phyloP scores from a whole-genome alignment of 257 asterid species.

The Fraxinus excelsior region DNA sequence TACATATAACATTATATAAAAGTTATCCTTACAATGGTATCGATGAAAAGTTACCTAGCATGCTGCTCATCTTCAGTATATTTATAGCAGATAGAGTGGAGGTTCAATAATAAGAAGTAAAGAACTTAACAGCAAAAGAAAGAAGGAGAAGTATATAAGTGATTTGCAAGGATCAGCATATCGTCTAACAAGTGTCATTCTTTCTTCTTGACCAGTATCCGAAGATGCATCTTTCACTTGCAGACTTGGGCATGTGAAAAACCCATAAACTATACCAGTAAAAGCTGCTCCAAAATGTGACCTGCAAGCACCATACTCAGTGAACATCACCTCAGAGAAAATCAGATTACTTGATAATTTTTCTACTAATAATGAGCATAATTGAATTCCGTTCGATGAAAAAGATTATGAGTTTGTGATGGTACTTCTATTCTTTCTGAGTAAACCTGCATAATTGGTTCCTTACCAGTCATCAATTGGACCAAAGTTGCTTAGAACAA shows the following conservation, averaged over 20 bases:
- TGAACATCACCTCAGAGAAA: neutral
- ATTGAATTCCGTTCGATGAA: neutral
- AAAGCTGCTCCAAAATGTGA: conserved; percentile 71
- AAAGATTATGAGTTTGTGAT: neutral
- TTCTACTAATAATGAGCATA: neutral
- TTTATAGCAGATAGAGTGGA: conserved; percentile 50
- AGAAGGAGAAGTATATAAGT: conserved; percentile 53
- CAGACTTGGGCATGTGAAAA: conserved; percentile 49
- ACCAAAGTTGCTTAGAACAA: conserved; percentile 59
- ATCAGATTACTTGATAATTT: too few species aligned
- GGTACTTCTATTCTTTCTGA: neutral
- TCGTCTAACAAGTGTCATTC: conserved; percentile 47
- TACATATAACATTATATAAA: neutral
- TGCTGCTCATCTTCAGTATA: conserved; percentile 4
- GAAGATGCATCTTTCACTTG: conserved; percentile 60
- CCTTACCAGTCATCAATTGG: conserved; percentile 83
- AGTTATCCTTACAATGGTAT: neutral
- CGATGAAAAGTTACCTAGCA: neutral
- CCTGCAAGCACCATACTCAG: conserved; percentile 41
- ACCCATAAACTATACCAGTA: conserved; percentile 67
- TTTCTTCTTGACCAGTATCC: conserved; percentile 45
- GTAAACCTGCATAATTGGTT: neutral
- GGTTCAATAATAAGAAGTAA: conserved; percentile 61
- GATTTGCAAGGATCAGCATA: conserved; percentile 71
- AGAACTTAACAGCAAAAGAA: conserved; percentile 50